A percentile compares a stretch with the other conserved stretches of the same genome.
Evolutionary conservation across 345 rosid species (phyloP).

Genomic region (Eucalyptus grandis): DNA sequence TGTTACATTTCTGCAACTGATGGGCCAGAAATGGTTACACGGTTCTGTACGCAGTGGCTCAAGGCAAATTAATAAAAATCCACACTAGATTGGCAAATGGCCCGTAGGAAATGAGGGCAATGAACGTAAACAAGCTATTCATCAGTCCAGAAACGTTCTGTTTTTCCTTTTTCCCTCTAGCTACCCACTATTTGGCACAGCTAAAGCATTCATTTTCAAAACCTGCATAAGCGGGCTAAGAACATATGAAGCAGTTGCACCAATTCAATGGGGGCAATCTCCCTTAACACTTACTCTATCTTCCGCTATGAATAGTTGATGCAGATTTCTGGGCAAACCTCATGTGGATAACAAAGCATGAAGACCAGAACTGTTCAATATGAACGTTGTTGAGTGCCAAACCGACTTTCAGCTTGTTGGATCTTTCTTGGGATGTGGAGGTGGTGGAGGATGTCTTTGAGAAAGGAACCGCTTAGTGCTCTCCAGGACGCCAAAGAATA

Average conservation of each 20-base stretch:
- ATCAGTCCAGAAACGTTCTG: not conserved
- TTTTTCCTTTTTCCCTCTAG: not conserved
- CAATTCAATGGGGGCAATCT: not conserved
- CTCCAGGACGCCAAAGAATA: slow-evolving; percentile 83
- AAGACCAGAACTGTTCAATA: not conserved
- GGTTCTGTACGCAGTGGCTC: not conserved
- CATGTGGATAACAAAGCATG: not conserved
- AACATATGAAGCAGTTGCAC: not conserved
- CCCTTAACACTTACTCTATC: not conserved
- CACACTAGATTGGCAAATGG: not conserved
- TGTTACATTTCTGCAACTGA: not conserved
- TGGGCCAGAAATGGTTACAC: not conserved
- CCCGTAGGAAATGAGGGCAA: not conserved
- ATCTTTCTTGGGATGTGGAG: not conserved
- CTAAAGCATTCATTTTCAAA: not conserved
- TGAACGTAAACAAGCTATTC: not conserved
- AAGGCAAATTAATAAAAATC: not conserved
- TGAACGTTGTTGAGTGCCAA: not conserved
- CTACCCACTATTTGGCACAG: not conserved
- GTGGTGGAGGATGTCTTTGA: slow-evolving; percentile 25
- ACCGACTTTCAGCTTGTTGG: not conserved
- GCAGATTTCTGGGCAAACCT: not conserved
- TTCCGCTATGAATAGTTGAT: not conserved
- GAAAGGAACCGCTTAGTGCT: slow-evolving; percentile 68
- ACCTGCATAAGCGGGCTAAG: not conserved